Evolutionary conservation across 106 monocot genomes (phyloP), one percentile per base, ranked within the genome.

Genomic region (Apostasia ramifera): DNA sequence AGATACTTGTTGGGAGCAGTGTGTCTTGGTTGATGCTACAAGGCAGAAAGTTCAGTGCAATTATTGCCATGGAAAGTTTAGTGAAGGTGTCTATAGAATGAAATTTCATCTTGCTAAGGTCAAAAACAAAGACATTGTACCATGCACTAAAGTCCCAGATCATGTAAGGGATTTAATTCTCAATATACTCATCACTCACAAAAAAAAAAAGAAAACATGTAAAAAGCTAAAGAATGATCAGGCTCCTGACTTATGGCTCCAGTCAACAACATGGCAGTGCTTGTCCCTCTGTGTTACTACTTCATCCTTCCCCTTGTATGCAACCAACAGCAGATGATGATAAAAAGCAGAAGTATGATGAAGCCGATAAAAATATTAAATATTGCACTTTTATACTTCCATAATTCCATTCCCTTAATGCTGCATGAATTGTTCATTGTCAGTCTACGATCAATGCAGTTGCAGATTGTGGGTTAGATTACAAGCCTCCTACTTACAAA

Each of bases 1-100:
- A 55, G 84, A 84, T 84, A 73, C 80, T 71, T 80, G 84, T 51
- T 84, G 84, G 84, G 84, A 84, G 61, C 84, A 84, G 65, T 84
- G 84, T 71, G 77, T 84, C 39, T 70, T 84, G 73, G 84, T 84
- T 76, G 80, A 84, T 71, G 79, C 84, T 8, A 80, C 84, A 40
- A 80, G 77, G 38, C 84, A 84, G 49, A 84, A 84, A 61, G 84
- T 84, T 73, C 64, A 70, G 46, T 84, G 84, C 57, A 84, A 84
- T 56, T 84, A 80, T 66, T 84, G 80, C n/a, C 80, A 56, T 11
- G 76, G 84, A 13, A 73, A 84, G 44, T 84, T 84, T 42, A 84
- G 84, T 63, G 84, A 80, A 61, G 80, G 84, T 9, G 84, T 84
- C 37, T 84, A 84, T 66, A 65, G 84, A 60, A 84, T 84, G 84